Evolutionary conservation across 2,329 filamentous ascomycete species (phyloP).

Genomic region (Fusarium verticillioides): DNA sequence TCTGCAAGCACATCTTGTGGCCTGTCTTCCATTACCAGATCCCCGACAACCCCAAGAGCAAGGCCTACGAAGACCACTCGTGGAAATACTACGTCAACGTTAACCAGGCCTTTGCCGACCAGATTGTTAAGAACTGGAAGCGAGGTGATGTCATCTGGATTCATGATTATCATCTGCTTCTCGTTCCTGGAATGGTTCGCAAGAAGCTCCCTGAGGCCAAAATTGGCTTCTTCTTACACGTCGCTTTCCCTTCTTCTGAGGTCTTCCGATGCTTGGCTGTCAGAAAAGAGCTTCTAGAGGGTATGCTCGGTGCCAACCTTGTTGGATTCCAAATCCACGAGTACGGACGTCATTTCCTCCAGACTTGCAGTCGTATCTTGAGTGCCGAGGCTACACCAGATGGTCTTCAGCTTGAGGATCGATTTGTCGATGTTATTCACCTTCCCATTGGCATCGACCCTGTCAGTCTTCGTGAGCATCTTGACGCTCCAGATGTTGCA

Average conservation of each 20-base stretch:
- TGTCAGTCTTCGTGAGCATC: slow-evolving; percentile 75
- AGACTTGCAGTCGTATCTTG: slow-evolving; percentile 92
- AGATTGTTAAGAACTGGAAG: slow-evolving; percentile 92
- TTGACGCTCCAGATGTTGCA: slow-evolving; percentile 76
- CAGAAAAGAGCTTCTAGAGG: slow-evolving; percentile 86
- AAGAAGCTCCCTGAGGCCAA: slow-evolving; percentile 91
- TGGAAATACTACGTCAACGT: slow-evolving; percentile 95
- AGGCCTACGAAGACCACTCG: slow-evolving; percentile 96
- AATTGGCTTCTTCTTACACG: slow-evolving; percentile 96
- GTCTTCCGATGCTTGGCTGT: slow-evolving; percentile 93
- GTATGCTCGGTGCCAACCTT: slow-evolving; percentile 91
- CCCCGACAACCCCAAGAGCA: slow-evolving; percentile 97
- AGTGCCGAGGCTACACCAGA: slow-evolving; percentile 90
- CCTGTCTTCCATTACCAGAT: slow-evolving; percentile 99
- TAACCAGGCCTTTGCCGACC: slow-evolving; percentile 93
- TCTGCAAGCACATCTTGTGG: slow-evolving; percentile 98
- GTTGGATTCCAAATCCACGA: slow-evolving; percentile 95
- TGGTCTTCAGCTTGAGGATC: slow-evolving; percentile 89
- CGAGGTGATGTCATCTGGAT: slow-evolving; percentile 93
- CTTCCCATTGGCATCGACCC: slow-evolving; percentile 94
- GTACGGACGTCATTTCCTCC: slow-evolving; percentile 92
- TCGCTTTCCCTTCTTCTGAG: slow-evolving; percentile 94
- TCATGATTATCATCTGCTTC: slow-evolving; percentile 92
- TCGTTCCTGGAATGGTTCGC: slow-evolving; percentile 90
- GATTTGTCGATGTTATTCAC: slow-evolving; percentile 88